Conservation (phyloP, 192 early-diverging fungal species). For the Paraglomus occultum region DNA sequence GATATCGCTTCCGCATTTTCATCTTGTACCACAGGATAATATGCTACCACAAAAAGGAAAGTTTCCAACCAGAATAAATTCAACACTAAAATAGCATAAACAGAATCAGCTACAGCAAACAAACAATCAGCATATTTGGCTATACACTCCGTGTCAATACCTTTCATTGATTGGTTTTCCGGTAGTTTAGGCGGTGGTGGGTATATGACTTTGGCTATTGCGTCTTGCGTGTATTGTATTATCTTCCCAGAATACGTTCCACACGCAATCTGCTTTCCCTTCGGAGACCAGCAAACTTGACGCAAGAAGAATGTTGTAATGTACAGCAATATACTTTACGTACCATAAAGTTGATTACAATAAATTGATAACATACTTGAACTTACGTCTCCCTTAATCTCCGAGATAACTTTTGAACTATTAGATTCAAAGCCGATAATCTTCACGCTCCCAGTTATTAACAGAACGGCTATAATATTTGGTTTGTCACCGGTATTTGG, state of each 20-base stretch:
- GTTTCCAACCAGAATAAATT: slow-evolving; percentile 77
- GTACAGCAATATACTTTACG: neutral
- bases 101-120: neutral
- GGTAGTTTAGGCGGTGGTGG: slow-evolving; percentile 25
- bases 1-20: slow-evolving; percentile 39
- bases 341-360: neutral
- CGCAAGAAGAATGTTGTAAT: neutral
- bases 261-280: slow-evolving; percentile 86
- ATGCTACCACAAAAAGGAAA: slow-evolving; percentile 56
- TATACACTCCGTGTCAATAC: neutral
- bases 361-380: slow-evolving; percentile 10
- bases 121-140: neutral
- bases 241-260: slow-evolving; percentile 62
- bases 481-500: slow-evolving; percentile 58
- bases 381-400: slow-evolving; percentile 1
- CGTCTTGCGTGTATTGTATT: slow-evolving; percentile 61
- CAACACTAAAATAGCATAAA: slow-evolving; percentile 46
- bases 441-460: slow-evolving; percentile 38
- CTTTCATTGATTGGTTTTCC: slow-evolving; percentile 14
- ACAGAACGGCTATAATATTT: slow-evolving; percentile 51
- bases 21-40: slow-evolving; percentile 34
- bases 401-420: neutral
- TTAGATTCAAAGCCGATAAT: slow-evolving; percentile 10
- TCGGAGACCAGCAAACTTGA: slow-evolving; percentile 68
- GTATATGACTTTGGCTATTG: slow-evolving; percentile 44